Evolutionary conservation across 169 alveolate genomes (phyloP).

Genomic region (Plasmodium chabaudi): DNA sequence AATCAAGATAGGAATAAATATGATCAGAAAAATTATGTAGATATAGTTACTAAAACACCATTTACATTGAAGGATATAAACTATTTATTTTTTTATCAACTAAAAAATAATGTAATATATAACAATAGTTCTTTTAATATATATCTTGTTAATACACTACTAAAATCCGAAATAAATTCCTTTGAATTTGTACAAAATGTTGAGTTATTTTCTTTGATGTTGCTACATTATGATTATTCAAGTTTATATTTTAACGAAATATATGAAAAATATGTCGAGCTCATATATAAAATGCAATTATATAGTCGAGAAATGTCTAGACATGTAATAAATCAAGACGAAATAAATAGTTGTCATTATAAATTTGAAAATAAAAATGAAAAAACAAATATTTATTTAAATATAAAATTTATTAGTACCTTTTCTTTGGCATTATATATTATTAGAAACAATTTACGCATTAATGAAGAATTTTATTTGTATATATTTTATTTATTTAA

Average conservation of each 20-base stretch:
- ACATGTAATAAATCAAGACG: too few species aligned
- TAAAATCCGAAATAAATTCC: conserved; percentile 1
- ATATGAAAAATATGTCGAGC: conserved; percentile 51
- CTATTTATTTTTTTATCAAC: conserved; percentile 55
- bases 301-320: background rate
- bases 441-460: conserved; percentile 30
- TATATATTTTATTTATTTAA: conserved; percentile 28
- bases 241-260: conserved; percentile 4
- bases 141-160: background rate
- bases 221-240: conserved; percentile 59
- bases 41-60: too few species aligned
- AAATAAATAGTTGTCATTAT: background rate
- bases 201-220: conserved; percentile 22
- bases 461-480: conserved; percentile 46
- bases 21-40: too few species aligned
- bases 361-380: conserved; percentile 10
- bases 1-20: background rate
- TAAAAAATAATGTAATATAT: conserved; percentile 27
- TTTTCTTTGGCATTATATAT: conserved; percentile 48
- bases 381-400: background rate
- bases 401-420: conserved; percentile 31
- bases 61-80: conserved; percentile 28
- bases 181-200: conserved; percentile 35
- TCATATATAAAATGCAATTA: conserved; percentile 45
- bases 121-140: background rate